Conservation (phyloP, 257 asterid species). For the Solanum bulbocastanum region DNA sequence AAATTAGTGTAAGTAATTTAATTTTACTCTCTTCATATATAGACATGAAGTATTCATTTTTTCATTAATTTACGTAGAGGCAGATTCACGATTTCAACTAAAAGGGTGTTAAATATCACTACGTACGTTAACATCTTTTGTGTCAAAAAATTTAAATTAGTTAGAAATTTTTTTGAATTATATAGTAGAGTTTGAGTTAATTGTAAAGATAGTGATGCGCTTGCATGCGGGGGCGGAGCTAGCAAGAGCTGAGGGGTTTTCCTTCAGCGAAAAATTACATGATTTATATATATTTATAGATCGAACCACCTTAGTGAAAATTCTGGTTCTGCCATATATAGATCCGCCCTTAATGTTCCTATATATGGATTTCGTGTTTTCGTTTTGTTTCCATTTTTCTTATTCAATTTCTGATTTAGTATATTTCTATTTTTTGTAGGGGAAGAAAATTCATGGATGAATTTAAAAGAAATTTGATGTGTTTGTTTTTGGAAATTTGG, state of each 20-base stretch:
- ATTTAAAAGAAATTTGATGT: not conserved
- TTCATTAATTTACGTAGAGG: not conserved
- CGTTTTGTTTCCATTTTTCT: not conserved
- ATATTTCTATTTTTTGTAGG: not conserved
- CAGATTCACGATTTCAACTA: not conserved
- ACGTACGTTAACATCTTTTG: not conserved
- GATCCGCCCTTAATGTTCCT: not conserved
- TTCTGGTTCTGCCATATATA: too few species aligned
- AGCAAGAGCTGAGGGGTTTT: not conserved
- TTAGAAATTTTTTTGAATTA: not conserved
- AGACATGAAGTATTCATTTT: not conserved
- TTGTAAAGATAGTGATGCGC: not conserved
- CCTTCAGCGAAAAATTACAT: rapidly evolving
- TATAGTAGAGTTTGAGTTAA: not conserved
- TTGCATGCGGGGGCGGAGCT: too few species aligned
- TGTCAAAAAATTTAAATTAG: not conserved
- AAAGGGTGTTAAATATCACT: not conserved
- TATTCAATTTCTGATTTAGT: not conserved
- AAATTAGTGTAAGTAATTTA: conserved; percentile 12
- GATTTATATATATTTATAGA: too few species aligned
- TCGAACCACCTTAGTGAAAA: too few species aligned
- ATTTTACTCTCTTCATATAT: not conserved
- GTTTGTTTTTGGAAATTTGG: not conserved
- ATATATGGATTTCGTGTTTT: not conserved
- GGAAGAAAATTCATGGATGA: not conserved